Base-by-base conservation (phyloP, 257 asterid genomes). In the Przewalskia tangutica region DNA sequence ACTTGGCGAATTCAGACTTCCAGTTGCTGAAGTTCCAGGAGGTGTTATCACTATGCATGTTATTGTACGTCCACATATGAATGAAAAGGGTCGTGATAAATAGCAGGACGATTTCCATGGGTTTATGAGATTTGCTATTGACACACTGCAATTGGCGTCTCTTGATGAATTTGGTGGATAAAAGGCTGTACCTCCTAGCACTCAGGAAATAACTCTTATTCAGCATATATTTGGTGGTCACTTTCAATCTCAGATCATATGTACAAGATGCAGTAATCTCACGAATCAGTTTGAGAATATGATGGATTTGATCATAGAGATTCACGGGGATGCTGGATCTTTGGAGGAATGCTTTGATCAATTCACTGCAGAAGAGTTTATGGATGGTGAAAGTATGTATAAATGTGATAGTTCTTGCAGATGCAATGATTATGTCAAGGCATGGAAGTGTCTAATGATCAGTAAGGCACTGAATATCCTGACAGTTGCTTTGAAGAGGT, bases 231-330 rank as follows among this genome's bases (percentile, higher is more conserved):
- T 95, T 88, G 99, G 99, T 23, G 99, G 98, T 34, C 94, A 88
- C 55, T 97, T 95, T 83, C 97, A 92, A 82, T 95, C 99, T 73
- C 98, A 92, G 99, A 98, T 95, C 80, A 87, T 89, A 86, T 95
- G 99, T 78, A 84, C 97, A 20, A 85, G 88, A 86, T 95, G 99
- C 91, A 87, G 88, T 82, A 95, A 91, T 78, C 84, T 91, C 56
- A 94, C 99, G 8, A 90, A 91, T 84, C 97, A 92, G 88, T 92
- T 88, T 83, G 99, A 95, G 85, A 95, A 93, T 85, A 91, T 95
- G 97, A 94, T 95, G 99, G 99, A 95, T 89, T 90, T 95, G 89
- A 95, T 97, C 67, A 97, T 95, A 83, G 99, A 94, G 89, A 94
- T 95, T 87, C 94, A 95, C 36, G 97, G 97, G 77, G 94, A 91